phyloP scores from a whole-genome alignment of 75 land plant species.

The Selaginella tamariscina region DNA sequence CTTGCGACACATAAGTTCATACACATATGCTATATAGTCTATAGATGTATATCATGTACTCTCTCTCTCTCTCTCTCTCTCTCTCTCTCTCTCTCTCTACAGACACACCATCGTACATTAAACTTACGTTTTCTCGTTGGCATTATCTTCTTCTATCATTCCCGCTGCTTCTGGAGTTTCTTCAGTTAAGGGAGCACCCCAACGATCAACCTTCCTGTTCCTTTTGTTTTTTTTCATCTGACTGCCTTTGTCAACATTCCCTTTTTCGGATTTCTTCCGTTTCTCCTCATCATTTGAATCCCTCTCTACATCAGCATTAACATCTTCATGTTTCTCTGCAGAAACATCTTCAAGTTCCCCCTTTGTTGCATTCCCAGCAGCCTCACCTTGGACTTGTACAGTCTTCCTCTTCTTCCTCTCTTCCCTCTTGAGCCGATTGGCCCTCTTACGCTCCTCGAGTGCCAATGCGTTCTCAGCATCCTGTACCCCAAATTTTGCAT shows the following conservation, averaged over 20 bases:
- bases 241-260: neutral
- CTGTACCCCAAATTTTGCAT: too few relatives aligned
- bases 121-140: neutral
- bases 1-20: too few relatives aligned
- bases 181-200: neutral
- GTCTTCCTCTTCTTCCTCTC: neutral
- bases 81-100: neutral
- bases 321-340: conserved; percentile 3
- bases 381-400: neutral
- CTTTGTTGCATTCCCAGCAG: too few relatives aligned
- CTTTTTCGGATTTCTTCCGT: neutral
- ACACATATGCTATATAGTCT: neutral
- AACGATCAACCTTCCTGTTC: conserved; percentile 19
- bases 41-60: neutral
- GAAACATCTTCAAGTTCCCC: too few relatives aligned
- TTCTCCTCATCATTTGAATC: too few relatives aligned
- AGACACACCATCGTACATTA: neutral
- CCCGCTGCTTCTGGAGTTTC: conserved; percentile 2
- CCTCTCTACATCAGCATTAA: too few relatives aligned
- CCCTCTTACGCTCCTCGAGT: neutral
- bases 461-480: conserved; percentile 12
- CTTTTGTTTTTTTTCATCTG: conserved; percentile 20
- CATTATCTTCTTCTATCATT: conserved; percentile 7
- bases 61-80: neutral
- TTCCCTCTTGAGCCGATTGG: neutral